Percentiles rank a stretch among this genome's conserved stretches.
Evolutionary conservation across 2,329 filamentous ascomycete species (phyloP).

Genomic region (Pleomassaria siparia): DNA sequence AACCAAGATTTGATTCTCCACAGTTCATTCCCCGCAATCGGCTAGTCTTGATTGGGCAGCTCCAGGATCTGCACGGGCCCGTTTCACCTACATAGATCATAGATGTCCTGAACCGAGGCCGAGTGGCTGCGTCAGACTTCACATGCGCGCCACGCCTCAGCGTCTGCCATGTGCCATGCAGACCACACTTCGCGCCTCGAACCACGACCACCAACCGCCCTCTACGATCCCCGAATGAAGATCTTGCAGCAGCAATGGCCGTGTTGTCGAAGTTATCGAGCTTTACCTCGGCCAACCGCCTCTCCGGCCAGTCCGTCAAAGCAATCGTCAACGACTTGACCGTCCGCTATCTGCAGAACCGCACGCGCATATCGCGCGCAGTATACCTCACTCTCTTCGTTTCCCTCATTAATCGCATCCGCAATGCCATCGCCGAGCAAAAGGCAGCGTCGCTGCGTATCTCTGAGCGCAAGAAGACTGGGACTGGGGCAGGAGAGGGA

Average conservation of each 20-base stretch:
- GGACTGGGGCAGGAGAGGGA: conserved; percentile 33
- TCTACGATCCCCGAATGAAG: conserved; percentile 10
- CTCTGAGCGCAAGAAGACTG: conserved; percentile 59
- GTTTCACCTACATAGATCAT: too few relatives aligned
- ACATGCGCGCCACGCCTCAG: not conserved
- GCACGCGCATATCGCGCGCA: conserved; percentile 45
- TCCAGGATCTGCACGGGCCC: too few relatives aligned
- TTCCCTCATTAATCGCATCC: conserved; percentile 69
- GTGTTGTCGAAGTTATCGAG: conserved; percentile 43
- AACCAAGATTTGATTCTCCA: too few relatives aligned
- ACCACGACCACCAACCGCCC: not conserved
- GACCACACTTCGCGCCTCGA: not conserved
- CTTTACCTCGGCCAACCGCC: conserved; percentile 26
- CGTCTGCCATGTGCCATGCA: not conserved
- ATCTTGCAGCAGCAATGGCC: conserved; percentile 32
- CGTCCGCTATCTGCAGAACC: conserved; percentile 40
- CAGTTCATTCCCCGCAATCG: too few relatives aligned
- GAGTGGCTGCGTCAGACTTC: not conserved
- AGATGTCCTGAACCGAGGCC: not conserved
- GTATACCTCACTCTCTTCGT: conserved; percentile 47
- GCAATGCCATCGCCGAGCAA: conserved; percentile 89
- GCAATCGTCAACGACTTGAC: conserved; percentile 42
- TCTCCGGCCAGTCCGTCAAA: conserved; percentile 38
- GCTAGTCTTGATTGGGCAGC: too few relatives aligned
- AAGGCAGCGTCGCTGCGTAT: conserved; percentile 77